Conservation (phyloP, 2,329 filamentous ascomycete genomes). For the Curvularia sp. region DNA sequence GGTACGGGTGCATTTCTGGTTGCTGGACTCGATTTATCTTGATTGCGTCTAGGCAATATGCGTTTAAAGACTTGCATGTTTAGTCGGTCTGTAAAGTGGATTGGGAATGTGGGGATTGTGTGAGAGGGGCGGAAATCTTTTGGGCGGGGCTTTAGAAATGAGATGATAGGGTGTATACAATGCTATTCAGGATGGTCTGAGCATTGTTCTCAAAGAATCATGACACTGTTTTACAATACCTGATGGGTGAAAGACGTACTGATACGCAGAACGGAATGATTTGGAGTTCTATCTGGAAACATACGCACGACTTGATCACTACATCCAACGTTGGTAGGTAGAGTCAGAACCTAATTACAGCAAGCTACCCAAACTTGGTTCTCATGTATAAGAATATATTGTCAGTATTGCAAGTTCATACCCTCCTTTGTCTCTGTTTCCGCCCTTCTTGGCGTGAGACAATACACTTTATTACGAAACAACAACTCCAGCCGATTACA, state of each 20-base stretch:
- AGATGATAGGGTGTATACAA: background rate
- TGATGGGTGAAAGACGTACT: background rate
- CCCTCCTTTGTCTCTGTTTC: background rate
- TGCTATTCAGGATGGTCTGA: background rate
- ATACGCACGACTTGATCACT: background rate
- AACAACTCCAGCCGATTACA: background rate
- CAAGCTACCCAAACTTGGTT: background rate
- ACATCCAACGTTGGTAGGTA: background rate
- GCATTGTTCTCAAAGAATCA: background rate
- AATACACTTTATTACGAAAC: background rate
- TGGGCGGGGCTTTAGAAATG: background rate
- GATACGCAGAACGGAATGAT: background rate
- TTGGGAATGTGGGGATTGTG: background rate
- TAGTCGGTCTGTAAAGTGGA: background rate
- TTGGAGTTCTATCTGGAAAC: background rate
- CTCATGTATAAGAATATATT: too few relatives aligned
- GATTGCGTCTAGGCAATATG: background rate
- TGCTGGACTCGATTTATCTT: background rate
- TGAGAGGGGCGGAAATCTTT: background rate
- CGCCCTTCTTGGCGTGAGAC: background rate
- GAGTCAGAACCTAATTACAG: background rate
- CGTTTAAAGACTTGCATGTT: background rate
- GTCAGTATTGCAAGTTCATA: too few relatives aligned
- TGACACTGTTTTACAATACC: background rate
- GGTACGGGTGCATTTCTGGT: background rate